phyloP scores from a whole-genome alignment of 768 basidiomycete genomes.

The Fistulinella prunicolor region DNA sequence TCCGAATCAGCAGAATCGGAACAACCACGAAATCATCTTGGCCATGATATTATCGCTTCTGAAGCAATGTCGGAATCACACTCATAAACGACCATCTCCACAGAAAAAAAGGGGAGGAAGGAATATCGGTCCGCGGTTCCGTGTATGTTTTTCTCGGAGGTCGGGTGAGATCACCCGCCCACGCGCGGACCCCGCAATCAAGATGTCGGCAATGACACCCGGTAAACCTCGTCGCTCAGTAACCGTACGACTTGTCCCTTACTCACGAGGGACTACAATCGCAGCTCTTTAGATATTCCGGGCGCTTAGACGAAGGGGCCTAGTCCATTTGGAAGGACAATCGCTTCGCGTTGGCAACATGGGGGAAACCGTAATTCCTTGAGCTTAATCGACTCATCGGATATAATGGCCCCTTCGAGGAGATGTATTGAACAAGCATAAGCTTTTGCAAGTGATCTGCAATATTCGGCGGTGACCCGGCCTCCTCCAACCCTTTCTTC shows the following conservation, averaged over 20 bases:
- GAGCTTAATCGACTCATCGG: neutral
- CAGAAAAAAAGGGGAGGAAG: neutral
- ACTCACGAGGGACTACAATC: neutral
- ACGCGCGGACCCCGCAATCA: constrained; percentile 6
- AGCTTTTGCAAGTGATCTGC: neutral
- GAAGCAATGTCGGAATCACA: neutral
- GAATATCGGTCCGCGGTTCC: constrained; percentile 1
- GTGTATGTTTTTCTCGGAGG: neutral
- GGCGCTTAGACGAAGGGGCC: too few species aligned
- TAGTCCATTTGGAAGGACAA: constrained; percentile 7
- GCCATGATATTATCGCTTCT: neutral
- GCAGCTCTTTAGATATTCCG: neutral
- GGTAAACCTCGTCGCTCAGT: neutral
- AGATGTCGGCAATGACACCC: neutral
- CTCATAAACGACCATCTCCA: neutral
- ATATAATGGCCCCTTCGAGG: neutral
- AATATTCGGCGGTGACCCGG: neutral
- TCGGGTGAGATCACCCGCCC: constrained; percentile 7
- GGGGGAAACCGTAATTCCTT: neutral
- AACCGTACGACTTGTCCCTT: neutral
- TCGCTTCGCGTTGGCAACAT: neutral
- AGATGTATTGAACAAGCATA: neutral
- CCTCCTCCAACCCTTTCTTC: neutral
- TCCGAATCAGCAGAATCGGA: neutral
- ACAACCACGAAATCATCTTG: neutral